Conservation (phyloP, 768 basidiomycete genomes). For the Auricularia sp. region DNA sequence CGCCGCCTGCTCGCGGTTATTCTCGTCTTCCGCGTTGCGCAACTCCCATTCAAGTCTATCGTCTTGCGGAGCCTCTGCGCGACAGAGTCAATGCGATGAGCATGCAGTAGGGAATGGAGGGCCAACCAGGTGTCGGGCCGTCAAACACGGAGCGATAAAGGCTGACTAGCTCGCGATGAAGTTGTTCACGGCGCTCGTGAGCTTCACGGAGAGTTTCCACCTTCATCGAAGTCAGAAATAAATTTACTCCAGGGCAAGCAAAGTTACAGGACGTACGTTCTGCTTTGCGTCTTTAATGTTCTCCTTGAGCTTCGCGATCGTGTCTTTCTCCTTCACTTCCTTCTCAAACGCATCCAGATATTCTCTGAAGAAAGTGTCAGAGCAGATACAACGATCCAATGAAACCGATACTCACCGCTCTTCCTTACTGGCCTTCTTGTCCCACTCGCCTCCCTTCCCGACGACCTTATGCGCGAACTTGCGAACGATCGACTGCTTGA, state of each 20-base stretch:
- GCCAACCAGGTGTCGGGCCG: neutral
- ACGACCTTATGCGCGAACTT: neutral
- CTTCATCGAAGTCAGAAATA: neutral
- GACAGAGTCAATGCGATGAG: neutral
- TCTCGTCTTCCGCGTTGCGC: neutral
- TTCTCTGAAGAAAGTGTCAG: neutral
- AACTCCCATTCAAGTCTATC: neutral
- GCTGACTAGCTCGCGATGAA: neutral
- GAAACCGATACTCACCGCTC: neutral
- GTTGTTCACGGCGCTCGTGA: neutral
- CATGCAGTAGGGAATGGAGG: neutral
- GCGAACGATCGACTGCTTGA: neutral
- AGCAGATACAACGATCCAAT: neutral
- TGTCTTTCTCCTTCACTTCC: neutral
- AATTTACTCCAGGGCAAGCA: neutral
- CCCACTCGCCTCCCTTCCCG: neutral
- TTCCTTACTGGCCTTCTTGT: neutral
- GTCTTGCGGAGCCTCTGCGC: neutral
- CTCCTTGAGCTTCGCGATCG: neutral
- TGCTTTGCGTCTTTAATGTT: neutral
- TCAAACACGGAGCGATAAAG: neutral
- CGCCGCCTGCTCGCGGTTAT: neutral
- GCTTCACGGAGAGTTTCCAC: neutral
- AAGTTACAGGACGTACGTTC: neutral
- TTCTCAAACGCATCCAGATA: neutral